phyloP scores from a whole-genome alignment of 202 grass and related monocot species.

The Sporobolus alterniflorus region DNA sequence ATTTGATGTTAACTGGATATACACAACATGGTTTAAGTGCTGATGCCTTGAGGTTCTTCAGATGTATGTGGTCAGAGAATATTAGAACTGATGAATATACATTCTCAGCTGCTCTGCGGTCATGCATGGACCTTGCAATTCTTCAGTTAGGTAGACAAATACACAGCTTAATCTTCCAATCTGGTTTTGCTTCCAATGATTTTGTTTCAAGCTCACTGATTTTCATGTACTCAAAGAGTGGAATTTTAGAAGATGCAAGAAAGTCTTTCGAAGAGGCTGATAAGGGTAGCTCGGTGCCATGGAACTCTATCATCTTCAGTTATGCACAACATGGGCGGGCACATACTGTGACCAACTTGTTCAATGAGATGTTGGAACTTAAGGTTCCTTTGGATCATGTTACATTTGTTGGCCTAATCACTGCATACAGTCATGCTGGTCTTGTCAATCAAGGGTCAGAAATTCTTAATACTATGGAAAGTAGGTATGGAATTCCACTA shows the following conservation, averaged over 20 bases:
- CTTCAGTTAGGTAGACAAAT: conserved; percentile 68
- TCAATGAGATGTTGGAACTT: conserved; percentile 53
- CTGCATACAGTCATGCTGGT: conserved; percentile 62
- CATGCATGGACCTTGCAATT: conserved; percentile 60
- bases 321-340: conserved; percentile 67
- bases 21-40: conserved; percentile 51
- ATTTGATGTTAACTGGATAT: conserved; percentile 68
- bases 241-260: conserved; percentile 56
- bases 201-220: conserved; percentile 68
- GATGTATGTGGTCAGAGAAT: conserved; percentile 33
- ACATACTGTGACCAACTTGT: conserved; percentile 28
- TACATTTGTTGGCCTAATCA: conserved; percentile 66
- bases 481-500: conserved; percentile 41
- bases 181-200: conserved; percentile 59
- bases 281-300: conserved; percentile 56
- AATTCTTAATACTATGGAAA: conserved; percentile 61
- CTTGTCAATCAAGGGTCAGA: conserved; percentile 61
- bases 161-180: conserved; percentile 47
- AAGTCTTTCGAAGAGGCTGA: conserved; percentile 62
- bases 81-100: conserved; percentile 53
- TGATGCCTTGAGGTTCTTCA: conserved; percentile 68
- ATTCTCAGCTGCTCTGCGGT: conserved; percentile 62
- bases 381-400: conserved; percentile 61
- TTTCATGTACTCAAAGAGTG: conserved; percentile 73
- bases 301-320: conserved; percentile 78